phyloP scores from a whole-genome alignment of 2,329 filamentous ascomycete species.

The Biscogniauxia mediterranea region DNA sequence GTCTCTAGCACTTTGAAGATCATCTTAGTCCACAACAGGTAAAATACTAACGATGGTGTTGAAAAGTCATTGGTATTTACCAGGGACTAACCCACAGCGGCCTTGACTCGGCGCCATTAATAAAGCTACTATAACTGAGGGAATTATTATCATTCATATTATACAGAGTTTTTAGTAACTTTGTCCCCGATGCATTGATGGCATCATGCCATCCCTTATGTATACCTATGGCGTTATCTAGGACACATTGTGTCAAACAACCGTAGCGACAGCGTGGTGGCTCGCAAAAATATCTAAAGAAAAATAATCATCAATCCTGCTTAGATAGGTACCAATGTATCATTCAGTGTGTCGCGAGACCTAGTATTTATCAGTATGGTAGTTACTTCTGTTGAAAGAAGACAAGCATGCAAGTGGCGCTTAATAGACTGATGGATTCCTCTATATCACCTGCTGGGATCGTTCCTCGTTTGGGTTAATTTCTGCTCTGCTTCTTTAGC shows the following conservation, averaged over 20 bases:
- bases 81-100: not conserved
- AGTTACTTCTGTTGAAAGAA: not conserved
- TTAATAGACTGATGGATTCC: not conserved
- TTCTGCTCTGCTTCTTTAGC: constrained; percentile 4
- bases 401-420: not conserved
- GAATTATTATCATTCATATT: no score
- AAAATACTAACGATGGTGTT: not conserved
- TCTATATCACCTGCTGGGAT: not conserved
- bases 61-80: not conserved
- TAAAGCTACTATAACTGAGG: not conserved
- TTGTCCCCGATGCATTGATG: no score
- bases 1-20: not conserved
- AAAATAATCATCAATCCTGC: not conserved
- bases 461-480: not conserved
- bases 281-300: not conserved
- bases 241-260: not conserved
- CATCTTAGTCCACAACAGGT: not conserved
- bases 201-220: no score
- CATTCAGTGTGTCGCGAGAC: not conserved
- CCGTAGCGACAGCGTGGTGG: not conserved
- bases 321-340: not conserved
- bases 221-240: no score
- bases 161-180: no score
- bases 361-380: not conserved
- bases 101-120: not conserved